These are phyloP conservation scores for Trichoderma pleuroti DNA, from an alignment of 2,329 filamentous ascomycete genomes.

Conservation along the genomic window DNA sequence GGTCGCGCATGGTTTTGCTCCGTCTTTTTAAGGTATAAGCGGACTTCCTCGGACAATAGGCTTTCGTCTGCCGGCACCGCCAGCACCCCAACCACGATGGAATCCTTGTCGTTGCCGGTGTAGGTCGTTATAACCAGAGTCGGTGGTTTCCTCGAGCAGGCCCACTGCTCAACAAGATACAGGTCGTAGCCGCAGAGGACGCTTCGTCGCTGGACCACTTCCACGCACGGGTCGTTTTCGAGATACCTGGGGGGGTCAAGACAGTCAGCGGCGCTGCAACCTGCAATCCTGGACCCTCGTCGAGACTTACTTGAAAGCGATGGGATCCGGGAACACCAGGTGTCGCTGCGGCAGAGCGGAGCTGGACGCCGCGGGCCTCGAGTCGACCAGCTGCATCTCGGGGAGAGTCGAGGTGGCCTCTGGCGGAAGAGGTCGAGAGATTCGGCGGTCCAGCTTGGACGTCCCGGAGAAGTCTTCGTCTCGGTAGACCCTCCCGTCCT, in stretches of 20 bases:
- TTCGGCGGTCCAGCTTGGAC: conserved; percentile 25
- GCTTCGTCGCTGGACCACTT: conserved; percentile 67
- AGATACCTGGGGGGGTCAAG: conserved; percentile 56
- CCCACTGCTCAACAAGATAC: conserved; percentile 97
- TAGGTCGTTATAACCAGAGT: conserved; percentile 92
- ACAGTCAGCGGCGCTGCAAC: neutral
- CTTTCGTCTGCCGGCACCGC: conserved; percentile 76
- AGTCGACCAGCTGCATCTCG: conserved; percentile 23
- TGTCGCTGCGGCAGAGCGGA: conserved; percentile 38
- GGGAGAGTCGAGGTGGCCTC: conserved; percentile 24
- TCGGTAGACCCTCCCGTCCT: conserved; percentile 28
- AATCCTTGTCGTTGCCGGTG: conserved; percentile 79
- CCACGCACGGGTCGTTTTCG: conserved; percentile 76
- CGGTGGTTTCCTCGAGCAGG: conserved; percentile 83
- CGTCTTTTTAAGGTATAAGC: conserved; percentile 81
- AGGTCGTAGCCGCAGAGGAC: conserved; percentile 80
- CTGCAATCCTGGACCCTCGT: neutral
- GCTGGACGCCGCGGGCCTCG: conserved; percentile 15
- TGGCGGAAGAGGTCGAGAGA: conserved; percentile 23
- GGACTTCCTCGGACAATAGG: conserved; percentile 73
- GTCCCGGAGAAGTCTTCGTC: conserved; percentile 28
- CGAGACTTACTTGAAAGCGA: conserved; percentile 51
- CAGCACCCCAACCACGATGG: conserved; percentile 74
- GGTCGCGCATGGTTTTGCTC: conserved; percentile 80
- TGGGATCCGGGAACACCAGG: conserved; percentile 57